A percentile compares a stretch with the other conserved stretches of the same genome.
Evolutionary conservation across 441 rosid species (phyloP).

Genomic region (Syzygium malaccense): DNA sequence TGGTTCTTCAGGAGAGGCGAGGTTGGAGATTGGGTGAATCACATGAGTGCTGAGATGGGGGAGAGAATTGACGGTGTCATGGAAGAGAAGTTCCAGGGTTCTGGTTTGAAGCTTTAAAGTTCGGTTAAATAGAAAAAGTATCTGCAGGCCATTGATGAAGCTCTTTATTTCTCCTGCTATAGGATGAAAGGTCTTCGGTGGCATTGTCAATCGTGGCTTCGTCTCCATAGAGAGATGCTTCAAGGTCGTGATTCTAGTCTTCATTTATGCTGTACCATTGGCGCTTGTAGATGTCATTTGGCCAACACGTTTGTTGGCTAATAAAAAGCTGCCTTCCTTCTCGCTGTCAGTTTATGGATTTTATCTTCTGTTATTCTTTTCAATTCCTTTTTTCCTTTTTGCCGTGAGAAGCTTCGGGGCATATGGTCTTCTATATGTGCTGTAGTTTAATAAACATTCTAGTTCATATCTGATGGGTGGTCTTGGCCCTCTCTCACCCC

Average conservation of each 20-base stretch:
- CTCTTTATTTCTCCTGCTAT: neutral
- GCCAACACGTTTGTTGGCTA: neutral
- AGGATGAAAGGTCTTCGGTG: neutral
- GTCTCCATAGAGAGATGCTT: neutral
- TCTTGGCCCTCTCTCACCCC: no score
- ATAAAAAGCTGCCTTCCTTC: neutral
- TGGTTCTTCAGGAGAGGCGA: neutral
- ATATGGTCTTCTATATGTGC: neutral
- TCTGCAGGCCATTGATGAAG: neutral
- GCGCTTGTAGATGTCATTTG: neutral
- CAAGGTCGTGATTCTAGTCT: neutral
- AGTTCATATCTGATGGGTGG: no score
- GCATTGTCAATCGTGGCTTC: neutral
- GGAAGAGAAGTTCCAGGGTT: neutral
- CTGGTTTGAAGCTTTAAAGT: neutral
- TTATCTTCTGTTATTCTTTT: no score
- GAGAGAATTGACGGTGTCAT: neutral
- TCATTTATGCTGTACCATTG: neutral
- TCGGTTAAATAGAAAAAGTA: neutral
- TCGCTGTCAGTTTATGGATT: neutral
- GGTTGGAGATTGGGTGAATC: neutral
- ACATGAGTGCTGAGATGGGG: neutral
- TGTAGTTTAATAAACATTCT: neutral
- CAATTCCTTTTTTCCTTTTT: neutral
- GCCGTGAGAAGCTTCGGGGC: neutral